A percentile compares a stretch with the other conserved stretches of the same genome.
phyloP scores from a whole-genome alignment of 306 rosid species.

The Nissolia schottii region DNA sequence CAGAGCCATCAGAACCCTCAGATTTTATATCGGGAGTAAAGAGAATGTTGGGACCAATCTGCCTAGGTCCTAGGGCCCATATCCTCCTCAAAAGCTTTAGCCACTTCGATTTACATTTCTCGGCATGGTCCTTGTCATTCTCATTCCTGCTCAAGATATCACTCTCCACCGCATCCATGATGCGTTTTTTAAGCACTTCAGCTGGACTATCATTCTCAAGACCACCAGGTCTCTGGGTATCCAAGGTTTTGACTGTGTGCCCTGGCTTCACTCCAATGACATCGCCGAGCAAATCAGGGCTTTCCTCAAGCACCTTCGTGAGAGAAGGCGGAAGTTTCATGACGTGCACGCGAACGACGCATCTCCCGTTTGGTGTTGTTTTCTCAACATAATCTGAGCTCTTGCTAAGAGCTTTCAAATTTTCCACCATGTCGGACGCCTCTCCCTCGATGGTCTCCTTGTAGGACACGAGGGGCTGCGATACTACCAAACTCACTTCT shows the following conservation, averaged over 20 bases:
- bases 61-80: conserved; percentile 88
- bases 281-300: conserved; percentile 57
- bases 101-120: conserved; percentile 64
- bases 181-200: conserved; percentile 52
- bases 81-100: conserved; percentile 64
- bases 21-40: conserved; percentile 56
- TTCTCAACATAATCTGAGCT: conserved; percentile 64
- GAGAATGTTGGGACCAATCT: conserved; percentile 73
- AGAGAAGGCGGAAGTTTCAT: conserved; percentile 69
- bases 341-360: conserved; percentile 66
- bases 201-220: conserved; percentile 41
- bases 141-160: conserved; percentile 47
- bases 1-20: conserved; percentile 34
- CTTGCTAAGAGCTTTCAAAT: conserved; percentile 44
- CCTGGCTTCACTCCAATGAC: conserved; percentile 52
- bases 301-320: conserved; percentile 76
- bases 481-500: conserved; percentile 69
- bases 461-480: conserved; percentile 82
- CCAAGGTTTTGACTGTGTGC: conserved; percentile 41
- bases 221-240: conserved; percentile 37
- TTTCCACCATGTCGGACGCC: conserved; percentile 45
- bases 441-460: conserved; percentile 86
- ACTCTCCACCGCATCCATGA: conserved; percentile 62
- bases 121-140: conserved; percentile 53
- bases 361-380: conserved; percentile 71